A percentile compares a stretch with the other conserved stretches of the same genome.
phyloP scores from a whole-genome alignment of 345 rosid species.

The Atalantia buxifolia region DNA sequence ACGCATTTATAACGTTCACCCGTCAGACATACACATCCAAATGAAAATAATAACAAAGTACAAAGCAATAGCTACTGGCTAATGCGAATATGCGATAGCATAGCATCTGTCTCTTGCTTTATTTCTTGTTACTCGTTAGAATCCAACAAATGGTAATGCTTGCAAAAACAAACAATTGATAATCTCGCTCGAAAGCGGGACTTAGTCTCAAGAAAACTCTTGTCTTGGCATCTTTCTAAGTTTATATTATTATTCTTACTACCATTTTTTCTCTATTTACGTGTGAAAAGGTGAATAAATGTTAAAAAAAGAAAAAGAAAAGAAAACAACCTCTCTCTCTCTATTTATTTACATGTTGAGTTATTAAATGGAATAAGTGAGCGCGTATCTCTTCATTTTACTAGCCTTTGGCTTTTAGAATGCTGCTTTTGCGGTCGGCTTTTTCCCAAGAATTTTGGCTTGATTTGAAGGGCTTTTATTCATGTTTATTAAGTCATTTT shows the following conservation, averaged over 20 bases:
- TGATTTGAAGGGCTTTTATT: slow-evolving; percentile 14
- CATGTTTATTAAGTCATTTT: slow-evolving; percentile 16
- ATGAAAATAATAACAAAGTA: background rate
- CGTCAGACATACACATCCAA: slow-evolving; percentile 31
- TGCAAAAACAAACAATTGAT: background rate
- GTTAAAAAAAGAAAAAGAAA: background rate
- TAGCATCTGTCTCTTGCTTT: background rate
- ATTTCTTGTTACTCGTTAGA: background rate
- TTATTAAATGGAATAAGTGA: slow-evolving; percentile 7
- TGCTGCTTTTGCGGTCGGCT: slow-evolving; percentile 13
- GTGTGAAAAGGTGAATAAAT: slow-evolving; percentile 3
- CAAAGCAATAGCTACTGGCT: background rate
- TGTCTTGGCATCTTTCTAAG: slow-evolving; percentile 3
- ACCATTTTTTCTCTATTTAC: background rate
- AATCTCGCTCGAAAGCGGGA: background rate
- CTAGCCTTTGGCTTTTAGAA: background rate
- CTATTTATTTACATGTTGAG: background rate
- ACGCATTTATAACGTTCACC: slow-evolving; percentile 31
- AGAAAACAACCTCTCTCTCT: background rate
- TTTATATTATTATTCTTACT: background rate
- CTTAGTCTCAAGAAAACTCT: too few relatives aligned
- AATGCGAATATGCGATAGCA: too few relatives aligned
- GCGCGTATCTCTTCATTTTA: background rate
- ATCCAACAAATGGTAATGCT: slow-evolving; percentile 2
- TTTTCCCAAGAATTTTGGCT: slow-evolving; percentile 27